A percentile compares a stretch with the other conserved stretches of the same genome.
These are phyloP conservation scores for Gnetum montanum DNA, from an alignment of 75 land plant genomes.

Conservation along the genomic window DNA sequence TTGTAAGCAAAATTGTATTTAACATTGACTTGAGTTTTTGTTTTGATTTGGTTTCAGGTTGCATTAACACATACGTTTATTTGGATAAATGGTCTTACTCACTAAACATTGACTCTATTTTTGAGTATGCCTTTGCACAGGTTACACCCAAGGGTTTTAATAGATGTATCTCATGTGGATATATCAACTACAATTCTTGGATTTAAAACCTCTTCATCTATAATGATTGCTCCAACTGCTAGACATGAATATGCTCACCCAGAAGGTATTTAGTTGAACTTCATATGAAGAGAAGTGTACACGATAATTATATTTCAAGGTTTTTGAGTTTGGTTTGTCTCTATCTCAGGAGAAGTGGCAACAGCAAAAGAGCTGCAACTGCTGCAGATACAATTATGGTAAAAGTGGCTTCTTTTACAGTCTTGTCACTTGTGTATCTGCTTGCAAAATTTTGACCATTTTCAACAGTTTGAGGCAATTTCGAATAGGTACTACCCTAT, in stretches of 20 bases:
- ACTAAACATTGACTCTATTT: too few species aligned
- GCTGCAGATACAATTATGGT: conserved; percentile 82
- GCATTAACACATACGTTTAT: too few species aligned
- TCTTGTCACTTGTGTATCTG: not conserved
- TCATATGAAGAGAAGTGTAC: not conserved
- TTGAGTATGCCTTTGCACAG: conserved; percentile 21
- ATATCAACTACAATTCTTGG: conserved; percentile 62
- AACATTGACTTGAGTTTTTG: too few species aligned
- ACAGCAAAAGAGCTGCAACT: conserved; percentile 81
- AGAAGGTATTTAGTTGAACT: conserved; percentile 32
- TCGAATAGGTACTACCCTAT: not conserved
- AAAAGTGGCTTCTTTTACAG: not conserved
- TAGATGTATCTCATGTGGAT: conserved; percentile 69
- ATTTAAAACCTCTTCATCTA: conserved; percentile 56
- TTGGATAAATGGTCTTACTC: too few species aligned
- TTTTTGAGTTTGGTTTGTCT: conserved; percentile 1
- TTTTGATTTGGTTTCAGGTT: too few species aligned
- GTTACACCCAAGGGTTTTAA: conserved; percentile 68
- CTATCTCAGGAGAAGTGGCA: conserved; percentile 72
- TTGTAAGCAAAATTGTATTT: too few species aligned
- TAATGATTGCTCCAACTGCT: conserved; percentile 84
- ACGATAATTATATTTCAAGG: not conserved
- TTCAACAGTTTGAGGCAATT: too few species aligned
- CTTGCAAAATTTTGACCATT: not conserved
- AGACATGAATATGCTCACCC: conserved; percentile 75